Evolutionary conservation across 345 rosid species (phyloP).

Genomic region (Alliaria petiolata): DNA sequence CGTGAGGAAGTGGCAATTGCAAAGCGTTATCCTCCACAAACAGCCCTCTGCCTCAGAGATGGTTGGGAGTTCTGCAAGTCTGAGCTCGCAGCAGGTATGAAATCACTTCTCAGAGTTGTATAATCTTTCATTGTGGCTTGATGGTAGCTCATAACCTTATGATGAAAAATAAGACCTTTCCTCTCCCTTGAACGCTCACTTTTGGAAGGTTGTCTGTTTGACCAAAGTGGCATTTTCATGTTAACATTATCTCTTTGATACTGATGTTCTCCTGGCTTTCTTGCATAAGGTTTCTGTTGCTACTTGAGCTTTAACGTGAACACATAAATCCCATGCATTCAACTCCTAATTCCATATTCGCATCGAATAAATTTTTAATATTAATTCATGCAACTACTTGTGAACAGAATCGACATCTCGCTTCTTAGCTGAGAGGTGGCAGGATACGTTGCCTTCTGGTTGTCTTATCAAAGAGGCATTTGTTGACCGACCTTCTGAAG

Average conservation of each 20-base stretch:
- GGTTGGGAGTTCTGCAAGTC: constrained; percentile 96
- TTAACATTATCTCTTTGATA: background rate
- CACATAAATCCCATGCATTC: background rate
- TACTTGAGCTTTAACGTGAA: constrained; percentile 5
- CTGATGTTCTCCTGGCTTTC: background rate
- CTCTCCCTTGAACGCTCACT: background rate
- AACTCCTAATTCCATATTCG: background rate
- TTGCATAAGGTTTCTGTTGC: background rate
- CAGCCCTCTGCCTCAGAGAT: constrained; percentile 86
- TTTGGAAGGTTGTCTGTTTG: background rate
- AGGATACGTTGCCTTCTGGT: constrained; percentile 64
- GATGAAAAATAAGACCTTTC: background rate
- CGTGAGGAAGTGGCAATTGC: constrained; percentile 82
- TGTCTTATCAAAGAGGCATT: constrained; percentile 77
- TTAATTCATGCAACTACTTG: background rate
- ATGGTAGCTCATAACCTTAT: constrained; percentile 6
- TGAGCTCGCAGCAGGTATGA: constrained; percentile 76
- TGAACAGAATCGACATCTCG: constrained; percentile 71
- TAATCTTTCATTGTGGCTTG: constrained; percentile 10
- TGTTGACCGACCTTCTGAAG: constrained; percentile 88
- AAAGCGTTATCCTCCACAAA: constrained; percentile 78
- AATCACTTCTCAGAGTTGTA: constrained; percentile 19
- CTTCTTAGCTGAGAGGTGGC: constrained; percentile 87
- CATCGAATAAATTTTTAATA: background rate
- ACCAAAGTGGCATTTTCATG: background rate